A percentile compares a stretch with the other conserved stretches of the same genome.
Evolutionary conservation across 805 yeast species (phyloP).

Genomic region (Lipomyces lipofer): DNA sequence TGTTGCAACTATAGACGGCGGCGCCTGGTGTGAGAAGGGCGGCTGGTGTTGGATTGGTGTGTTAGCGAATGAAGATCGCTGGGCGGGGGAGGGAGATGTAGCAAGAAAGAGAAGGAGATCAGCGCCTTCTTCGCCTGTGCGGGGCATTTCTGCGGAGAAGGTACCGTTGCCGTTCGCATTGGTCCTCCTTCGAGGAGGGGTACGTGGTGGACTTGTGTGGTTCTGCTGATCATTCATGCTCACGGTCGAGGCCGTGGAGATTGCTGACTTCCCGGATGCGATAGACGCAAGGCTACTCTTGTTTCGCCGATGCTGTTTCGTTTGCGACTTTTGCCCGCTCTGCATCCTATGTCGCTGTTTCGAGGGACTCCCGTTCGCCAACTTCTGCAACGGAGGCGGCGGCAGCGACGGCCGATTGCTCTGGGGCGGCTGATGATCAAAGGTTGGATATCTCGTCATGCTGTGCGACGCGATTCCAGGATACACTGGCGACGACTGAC

Average conservation of each 20-base stretch:
- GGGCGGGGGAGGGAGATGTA: slow-evolving; percentile 73
- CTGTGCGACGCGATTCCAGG: slow-evolving; percentile 17
- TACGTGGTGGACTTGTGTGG: slow-evolving; percentile 23
- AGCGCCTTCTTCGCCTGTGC: slow-evolving; percentile 63
- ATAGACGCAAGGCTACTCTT: slow-evolving; percentile 28
- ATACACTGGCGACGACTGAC: slow-evolving; percentile 29
- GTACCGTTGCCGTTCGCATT: neutral
- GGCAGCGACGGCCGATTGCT: neutral
- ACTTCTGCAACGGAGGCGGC: slow-evolving; percentile 6
- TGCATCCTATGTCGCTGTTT: slow-evolving; percentile 5
- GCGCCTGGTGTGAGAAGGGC: slow-evolving; percentile 23
- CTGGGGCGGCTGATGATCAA: neutral
- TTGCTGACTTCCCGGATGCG: slow-evolving; percentile 19
- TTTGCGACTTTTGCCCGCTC: slow-evolving; percentile 3
- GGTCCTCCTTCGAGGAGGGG: slow-evolving; percentile 20
- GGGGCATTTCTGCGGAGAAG: neutral
- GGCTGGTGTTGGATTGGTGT: slow-evolving; percentile 19
- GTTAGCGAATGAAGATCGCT: slow-evolving; percentile 28
- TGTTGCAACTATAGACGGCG: slow-evolving; percentile 15
- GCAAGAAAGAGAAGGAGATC: slow-evolving; percentile 79
- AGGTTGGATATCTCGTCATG: neutral
- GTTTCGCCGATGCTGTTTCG: slow-evolving; percentile 15
- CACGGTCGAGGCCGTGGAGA: slow-evolving; percentile 5
- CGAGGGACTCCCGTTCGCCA: slow-evolving; percentile 12
- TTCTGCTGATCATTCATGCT: neutral